These are phyloP conservation scores for Lasiodiplodia citricola DNA, from an alignment of 2,329 filamentous ascomycete genomes.

Conservation along the genomic window DNA sequence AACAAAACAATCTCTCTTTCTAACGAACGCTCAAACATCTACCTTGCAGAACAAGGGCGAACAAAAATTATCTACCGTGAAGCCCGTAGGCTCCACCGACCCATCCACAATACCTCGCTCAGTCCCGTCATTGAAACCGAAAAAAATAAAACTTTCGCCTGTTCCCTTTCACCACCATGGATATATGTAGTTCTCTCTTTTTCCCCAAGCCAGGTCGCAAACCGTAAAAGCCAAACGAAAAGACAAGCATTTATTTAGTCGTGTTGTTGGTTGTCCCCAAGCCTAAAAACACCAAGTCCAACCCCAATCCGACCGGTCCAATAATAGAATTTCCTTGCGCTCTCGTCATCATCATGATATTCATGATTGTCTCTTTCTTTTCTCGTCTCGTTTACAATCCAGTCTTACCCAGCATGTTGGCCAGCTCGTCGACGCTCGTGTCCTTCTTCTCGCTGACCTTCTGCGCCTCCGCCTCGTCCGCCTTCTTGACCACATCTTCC, in stretches of 20 bases:
- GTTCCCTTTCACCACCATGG: not conserved
- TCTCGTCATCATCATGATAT: not conserved
- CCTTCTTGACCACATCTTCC: constrained; percentile 65
- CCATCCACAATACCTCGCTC: too few species aligned
- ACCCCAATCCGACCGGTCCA: not conserved
- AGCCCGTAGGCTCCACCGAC: too few species aligned
- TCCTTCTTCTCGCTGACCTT: constrained; percentile 74
- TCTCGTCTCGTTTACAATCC: constrained; percentile 20
- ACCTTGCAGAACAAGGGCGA: too few species aligned
- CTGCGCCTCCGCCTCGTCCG: constrained; percentile 74
- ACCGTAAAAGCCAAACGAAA: not conserved
- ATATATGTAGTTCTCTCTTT: not conserved
- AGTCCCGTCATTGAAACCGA: not conserved
- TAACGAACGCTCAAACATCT: too few species aligned
- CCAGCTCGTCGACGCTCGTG: constrained; percentile 80
- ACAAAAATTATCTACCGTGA: too few species aligned
- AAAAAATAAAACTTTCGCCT: not conserved
- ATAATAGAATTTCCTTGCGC: not conserved
- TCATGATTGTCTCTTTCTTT: not conserved
- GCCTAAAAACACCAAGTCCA: constrained; percentile 9
- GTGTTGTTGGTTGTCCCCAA: constrained; percentile 1
- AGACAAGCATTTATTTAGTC: not conserved
- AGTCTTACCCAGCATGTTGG: constrained; percentile 76
- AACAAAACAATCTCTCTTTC: too few species aligned
- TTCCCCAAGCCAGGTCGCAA: not conserved